These are phyloP conservation scores for Amanita thiersii DNA, from an alignment of 768 basidiomycete species.

Conservation along the genomic window DNA sequence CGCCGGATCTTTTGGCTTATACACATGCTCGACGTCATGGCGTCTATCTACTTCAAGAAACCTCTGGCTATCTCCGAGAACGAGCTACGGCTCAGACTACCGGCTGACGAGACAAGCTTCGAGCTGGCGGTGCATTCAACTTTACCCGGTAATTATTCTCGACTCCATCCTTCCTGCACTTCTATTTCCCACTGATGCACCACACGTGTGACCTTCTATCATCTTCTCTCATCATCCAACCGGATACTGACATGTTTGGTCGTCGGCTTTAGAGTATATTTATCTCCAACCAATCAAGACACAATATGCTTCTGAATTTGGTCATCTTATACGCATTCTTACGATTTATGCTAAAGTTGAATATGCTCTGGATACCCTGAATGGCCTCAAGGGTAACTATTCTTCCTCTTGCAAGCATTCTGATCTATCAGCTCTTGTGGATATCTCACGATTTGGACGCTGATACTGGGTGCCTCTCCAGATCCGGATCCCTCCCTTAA, in stretches of 20 bases:
- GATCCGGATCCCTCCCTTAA: conserved; percentile 4
- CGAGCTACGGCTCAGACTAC: conserved; percentile 56
- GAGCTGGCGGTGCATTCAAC: conserved; percentile 59
- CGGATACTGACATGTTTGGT: conserved; percentile 8
- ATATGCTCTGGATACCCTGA: conserved; percentile 40
- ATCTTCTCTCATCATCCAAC: not conserved
- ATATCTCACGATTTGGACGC: not conserved
- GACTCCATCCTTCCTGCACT: conserved; percentile 6
- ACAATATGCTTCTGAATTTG: conserved; percentile 63
- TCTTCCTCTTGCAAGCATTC: conserved; percentile 10
- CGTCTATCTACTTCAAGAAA: conserved; percentile 37
- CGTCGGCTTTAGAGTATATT: conserved; percentile 50
- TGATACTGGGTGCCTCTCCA: not conserved
- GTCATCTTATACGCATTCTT: conserved; percentile 65
- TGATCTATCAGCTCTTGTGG: not conserved
- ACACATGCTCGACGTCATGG: conserved; percentile 48
- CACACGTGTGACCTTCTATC: conserved; percentile 4
- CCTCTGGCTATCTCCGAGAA: conserved; percentile 31
- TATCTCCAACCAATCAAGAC: conserved; percentile 53
- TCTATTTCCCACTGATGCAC: conserved; percentile 6
- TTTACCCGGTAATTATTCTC: conserved; percentile 34
- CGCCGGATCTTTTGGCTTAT: conserved; percentile 80
- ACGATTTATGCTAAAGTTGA: conserved; percentile 59
- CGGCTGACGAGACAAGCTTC: conserved; percentile 78
- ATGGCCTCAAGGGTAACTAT: conserved; percentile 26